Base-by-base conservation (phyloP, 331 rosid genomes). In the Malus hybrid region DNA sequence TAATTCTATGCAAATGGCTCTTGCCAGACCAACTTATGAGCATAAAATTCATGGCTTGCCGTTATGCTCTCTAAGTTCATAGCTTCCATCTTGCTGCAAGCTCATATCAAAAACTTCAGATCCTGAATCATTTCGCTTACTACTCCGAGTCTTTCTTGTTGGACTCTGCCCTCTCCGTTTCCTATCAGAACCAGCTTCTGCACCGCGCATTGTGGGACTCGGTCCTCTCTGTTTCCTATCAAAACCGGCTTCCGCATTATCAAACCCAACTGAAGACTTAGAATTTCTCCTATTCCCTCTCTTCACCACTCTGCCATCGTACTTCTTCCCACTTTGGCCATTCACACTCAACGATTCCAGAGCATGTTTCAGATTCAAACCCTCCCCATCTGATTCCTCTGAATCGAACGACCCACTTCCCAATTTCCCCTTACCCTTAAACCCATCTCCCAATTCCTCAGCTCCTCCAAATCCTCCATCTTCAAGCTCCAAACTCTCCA, bases 61-160 rank as follows among this genome's bases (percentile, higher is more conserved):
- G 65, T 79, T 83, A 65, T 75, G 60, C 29, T 60, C 65, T 39
- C 20, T 77, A 72, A 90, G 79, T 14, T 87, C 86, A 73, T 84
- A 89, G 34, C 86, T 88, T 65, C 96, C 99, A 72, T 92, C 96
- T 62, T 80, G 82, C 79, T 83, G 86, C 85, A 90, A 84, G 79
- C 79, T 86, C 97, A 92, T 90, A 74, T 90, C 92, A 67, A 83
- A 89, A 46, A 89, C 86, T 66, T 87, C 87, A 29, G 95, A 84
- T 20, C 62, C 61, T 36, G 78, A 67, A 63, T 79, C 75, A 79
- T 83, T 75, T 73, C 79, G 42, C 70, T 69, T 77, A 76, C 39
- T 61, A 48, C 64, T 31, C 70, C 71, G 68, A 67, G 71, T 55
- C 54, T 55, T 79, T 13, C 70, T 12, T 42, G 20, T 31, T 56